Base-by-base conservation (phyloP, 2,329 filamentous ascomycete species). In the Gliomastix tumulicola region DNA sequence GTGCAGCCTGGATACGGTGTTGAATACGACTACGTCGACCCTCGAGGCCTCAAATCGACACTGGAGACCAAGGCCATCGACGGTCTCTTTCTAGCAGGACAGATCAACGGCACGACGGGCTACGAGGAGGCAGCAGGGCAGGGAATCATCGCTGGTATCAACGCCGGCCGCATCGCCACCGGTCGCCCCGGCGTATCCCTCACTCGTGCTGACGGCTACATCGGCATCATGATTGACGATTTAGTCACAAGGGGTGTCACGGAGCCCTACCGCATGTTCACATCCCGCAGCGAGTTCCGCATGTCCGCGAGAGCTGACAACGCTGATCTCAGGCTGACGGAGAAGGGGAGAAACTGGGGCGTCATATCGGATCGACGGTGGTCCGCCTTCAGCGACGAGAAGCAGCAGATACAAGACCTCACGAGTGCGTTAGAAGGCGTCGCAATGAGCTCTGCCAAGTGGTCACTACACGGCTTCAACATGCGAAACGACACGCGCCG, bases 251-350 rank as follows among this genome's bases (percentile, higher is more conserved):
- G 96, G 62, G 92, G 92, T 33, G 92, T 98, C 21, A 89, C 85
- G 3, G 92, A 98, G 55, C 92, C 92, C 2, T 98, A 98, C 62
- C 80, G 92, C 47, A 97, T 98, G 89, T 98, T 98, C 66, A 98
- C 92, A 3, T 85, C 86, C 6, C 80, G 92, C 44, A 94, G 85
- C 63, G 92, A 98, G 64, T 98, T 94, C 61, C 85, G 92, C 43
- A 89, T 98, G 74, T 87, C 83, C 30, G 79, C 88, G 3, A 83
- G 92, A 43, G 83, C 92, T 32, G 92, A 98, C 65, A 98, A 98
- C 54, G 92, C 92, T 23, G 92, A 98, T 60, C 60, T 83, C 6
- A 81, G 92, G 3, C 76, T 98, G 21, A 97, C 92, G 0, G 69
- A 74, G 21, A 82, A 82, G 55, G 92, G 88, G 9, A 79, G 82